Conservation (phyloP, 345 rosid species). For the Aquilaria yunnanensis region DNA sequence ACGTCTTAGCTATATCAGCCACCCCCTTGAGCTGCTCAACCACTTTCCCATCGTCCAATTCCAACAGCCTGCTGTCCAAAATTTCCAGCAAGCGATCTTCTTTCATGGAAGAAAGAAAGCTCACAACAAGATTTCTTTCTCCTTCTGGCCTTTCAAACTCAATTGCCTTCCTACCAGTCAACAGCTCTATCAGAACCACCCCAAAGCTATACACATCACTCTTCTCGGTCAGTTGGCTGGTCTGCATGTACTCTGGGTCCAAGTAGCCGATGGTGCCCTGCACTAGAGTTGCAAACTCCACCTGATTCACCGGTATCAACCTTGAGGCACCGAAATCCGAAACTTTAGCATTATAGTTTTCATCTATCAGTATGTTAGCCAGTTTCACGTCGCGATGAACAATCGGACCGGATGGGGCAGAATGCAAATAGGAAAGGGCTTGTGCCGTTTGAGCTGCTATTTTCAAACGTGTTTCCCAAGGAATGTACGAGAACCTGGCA, state of each 20-base stretch:
- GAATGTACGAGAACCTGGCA: background rate
- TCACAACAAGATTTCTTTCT: constrained; percentile 21
- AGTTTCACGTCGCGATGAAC: constrained; percentile 6
- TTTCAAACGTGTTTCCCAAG: background rate
- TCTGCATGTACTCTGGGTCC: constrained; percentile 39
- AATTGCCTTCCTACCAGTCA: constrained; percentile 26
- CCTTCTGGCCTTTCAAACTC: constrained; percentile 19
- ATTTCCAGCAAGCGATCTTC: constrained; percentile 16
- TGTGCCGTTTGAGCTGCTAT: constrained; percentile 7
- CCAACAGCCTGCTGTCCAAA: constrained; percentile 12
- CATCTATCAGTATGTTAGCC: constrained; percentile 10
- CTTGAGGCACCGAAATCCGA: constrained; percentile 23
- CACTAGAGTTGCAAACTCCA: constrained; percentile 21
- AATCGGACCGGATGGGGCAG: constrained; percentile 3
- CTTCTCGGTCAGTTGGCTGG: constrained; percentile 25
- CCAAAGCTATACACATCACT: constrained; percentile 51
- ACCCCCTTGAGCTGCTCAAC: constrained; percentile 15
- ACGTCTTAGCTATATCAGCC: constrained; percentile 21
- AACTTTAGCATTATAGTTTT: constrained; percentile 5
- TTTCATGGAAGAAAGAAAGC: constrained; percentile 24
- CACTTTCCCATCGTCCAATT: constrained; percentile 7
- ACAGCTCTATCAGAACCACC: constrained; percentile 35
- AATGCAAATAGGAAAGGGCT: constrained; percentile 4
- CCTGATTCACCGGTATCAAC: constrained; percentile 19
- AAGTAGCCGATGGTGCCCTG: constrained; percentile 44